These are phyloP conservation scores for Podaxis rugospora DNA, from an alignment of 768 basidiomycete species.

Conservation along the genomic window DNA sequence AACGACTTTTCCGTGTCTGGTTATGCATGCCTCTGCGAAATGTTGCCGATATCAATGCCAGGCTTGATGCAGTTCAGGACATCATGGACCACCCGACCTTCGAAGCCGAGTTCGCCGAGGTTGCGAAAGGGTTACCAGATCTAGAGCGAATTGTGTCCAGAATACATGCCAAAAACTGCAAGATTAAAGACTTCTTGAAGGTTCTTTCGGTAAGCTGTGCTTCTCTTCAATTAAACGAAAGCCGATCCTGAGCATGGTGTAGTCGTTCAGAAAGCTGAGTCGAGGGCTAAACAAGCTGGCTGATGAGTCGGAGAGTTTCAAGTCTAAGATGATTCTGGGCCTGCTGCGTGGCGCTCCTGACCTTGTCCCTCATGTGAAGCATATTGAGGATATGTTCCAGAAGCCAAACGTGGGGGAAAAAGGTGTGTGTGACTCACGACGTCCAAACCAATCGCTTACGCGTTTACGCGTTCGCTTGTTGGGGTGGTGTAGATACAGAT, in stretches of 20 bases:
- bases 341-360: conserved; percentile 82
- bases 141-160: conserved; percentile 92
- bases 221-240: neutral
- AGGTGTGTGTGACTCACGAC: conserved; percentile 32
- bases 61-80: conserved; percentile 93
- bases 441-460: neutral
- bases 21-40: conserved; percentile 87
- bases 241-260: neutral
- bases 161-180: conserved; percentile 90
- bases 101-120: conserved; percentile 64
- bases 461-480: neutral
- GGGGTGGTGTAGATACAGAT: conserved; percentile 42
- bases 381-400: conserved; percentile 69
- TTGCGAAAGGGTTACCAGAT: conserved; percentile 85
- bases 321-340: conserved; percentile 69
- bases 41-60: conserved; percentile 79
- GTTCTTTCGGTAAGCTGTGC: conserved; percentile 56
- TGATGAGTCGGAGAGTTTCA: conserved; percentile 66
- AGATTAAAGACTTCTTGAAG: conserved; percentile 82
- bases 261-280: conserved; percentile 77
- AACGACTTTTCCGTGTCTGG: conserved; percentile 96
- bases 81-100: conserved; percentile 78
- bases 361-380: conserved; percentile 62
- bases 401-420: conserved; percentile 42
- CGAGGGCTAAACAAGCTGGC: conserved; percentile 60